phyloP scores from a whole-genome alignment of 1,284 basidiomycete species.

The Termitomyces sp. region DNA sequence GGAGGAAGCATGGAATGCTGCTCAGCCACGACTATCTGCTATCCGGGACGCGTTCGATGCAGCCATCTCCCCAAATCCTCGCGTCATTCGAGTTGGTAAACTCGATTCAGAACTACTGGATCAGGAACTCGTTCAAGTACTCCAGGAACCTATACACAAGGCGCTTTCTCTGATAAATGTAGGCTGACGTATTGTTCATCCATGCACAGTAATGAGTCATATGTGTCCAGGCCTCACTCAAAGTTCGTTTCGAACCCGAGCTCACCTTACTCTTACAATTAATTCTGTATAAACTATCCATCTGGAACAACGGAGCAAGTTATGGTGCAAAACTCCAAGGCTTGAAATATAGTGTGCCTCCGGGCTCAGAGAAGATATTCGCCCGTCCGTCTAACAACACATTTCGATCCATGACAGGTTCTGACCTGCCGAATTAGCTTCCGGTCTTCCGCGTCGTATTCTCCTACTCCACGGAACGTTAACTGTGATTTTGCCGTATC shows the following conservation, averaged over 20 bases:
- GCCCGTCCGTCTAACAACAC: conserved; percentile 29
- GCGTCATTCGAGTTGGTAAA: conserved; percentile 81
- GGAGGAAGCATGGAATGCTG: conserved; percentile 61
- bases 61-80: conserved; percentile 28
- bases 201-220: conserved; percentile 9
- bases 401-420: conserved; percentile 11
- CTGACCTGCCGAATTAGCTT: conserved; percentile 37
- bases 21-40: conserved; percentile 47
- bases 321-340: conserved; percentile 94
- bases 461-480: conserved; percentile 69
- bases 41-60: conserved; percentile 37
- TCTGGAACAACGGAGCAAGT: conserved; percentile 78
- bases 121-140: conserved; percentile 78
- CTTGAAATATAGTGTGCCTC: conserved; percentile 50
- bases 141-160: conserved; percentile 79
- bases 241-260: conserved; percentile 75
- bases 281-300: conserved; percentile 77
- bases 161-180: conserved; percentile 73
- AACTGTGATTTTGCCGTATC: conserved; percentile 76
- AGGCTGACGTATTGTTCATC: conserved; percentile 23
- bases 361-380: conserved; percentile 19
- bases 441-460: conserved; percentile 53
- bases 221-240: conserved; percentile 48
- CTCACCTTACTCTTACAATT: conserved; percentile 73
- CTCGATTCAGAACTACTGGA: conserved; percentile 93